A percentile compares a stretch with the other conserved stretches of the same genome.
Conservation (phyloP, 2,329 filamentous ascomycete species). For the Monilinia fructicola region DNA sequence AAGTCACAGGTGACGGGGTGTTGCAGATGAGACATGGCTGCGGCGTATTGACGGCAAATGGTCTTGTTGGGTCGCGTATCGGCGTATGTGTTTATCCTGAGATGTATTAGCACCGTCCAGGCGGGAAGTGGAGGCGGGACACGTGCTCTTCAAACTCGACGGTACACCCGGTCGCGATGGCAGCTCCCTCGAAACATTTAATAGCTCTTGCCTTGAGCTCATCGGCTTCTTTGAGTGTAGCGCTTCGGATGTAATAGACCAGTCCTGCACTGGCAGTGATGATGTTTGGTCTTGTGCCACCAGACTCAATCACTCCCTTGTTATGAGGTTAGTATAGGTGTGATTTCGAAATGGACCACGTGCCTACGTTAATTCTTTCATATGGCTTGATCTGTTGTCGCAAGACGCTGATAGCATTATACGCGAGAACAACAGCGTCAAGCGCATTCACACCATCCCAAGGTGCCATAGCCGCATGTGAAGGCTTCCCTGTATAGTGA, state of each 20-base stretch:
- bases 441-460: slow-evolving; percentile 46
- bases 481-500: slow-evolving; percentile 37
- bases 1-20: slow-evolving; percentile 24
- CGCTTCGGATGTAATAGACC: slow-evolving; percentile 30
- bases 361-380: slow-evolving; percentile 43
- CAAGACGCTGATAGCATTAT: slow-evolving; percentile 40
- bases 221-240: slow-evolving; percentile 28
- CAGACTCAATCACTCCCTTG: slow-evolving; percentile 29
- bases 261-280: slow-evolving; percentile 37
- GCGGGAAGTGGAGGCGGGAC: background rate
- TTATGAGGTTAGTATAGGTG: background rate
- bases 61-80: slow-evolving; percentile 30
- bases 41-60: slow-evolving; percentile 29
- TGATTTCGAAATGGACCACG: slow-evolving; percentile 33
- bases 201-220: slow-evolving; percentile 28
- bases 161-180: slow-evolving; percentile 33
- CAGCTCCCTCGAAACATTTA: slow-evolving; percentile 35
- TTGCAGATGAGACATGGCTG: slow-evolving; percentile 27
- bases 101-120: background rate
- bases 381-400: slow-evolving; percentile 38
- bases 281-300: slow-evolving; percentile 44
- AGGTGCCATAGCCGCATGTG: slow-evolving; percentile 44
- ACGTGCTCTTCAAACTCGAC: slow-evolving; percentile 39
- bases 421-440: slow-evolving; percentile 43
- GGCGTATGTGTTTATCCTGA: slow-evolving; percentile 31